Evolutionary conservation across 306 rosid genomes (phyloP), one percentile per base, ranked within the genome.

Genomic region (Dryas alaskensis): DNA sequence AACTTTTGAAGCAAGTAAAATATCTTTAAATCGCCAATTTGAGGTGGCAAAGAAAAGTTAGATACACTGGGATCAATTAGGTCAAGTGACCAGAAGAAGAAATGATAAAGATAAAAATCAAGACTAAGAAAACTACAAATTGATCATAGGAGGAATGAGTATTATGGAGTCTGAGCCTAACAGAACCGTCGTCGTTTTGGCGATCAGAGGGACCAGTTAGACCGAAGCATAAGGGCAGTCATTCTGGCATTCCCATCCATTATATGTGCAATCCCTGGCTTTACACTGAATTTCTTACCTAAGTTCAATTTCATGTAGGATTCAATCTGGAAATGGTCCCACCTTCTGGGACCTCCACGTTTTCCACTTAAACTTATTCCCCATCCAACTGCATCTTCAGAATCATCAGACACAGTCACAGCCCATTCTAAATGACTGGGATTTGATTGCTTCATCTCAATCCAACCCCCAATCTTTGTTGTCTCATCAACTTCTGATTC

Each of bases 371-470:
- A 80, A 79, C 82, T 83, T 65, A 87, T 61, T 70, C 90, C 99
- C 98, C 96, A 92, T 52, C 99, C 96, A 57, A 86, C 75, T 40
- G 88, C 77, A 79, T 92, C 92, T 79, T 87, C 97, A 58, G 83
- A 86, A 70, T 80, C 89, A 80, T 94, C 96, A 51, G 86, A 85
- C 68, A 92, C 8, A 1, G 81, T 84, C 70, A 84, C 43, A 4
- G 88, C 92, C 96, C 96, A 94, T 74, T 81, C 86, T 60, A 87
- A 27, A 73, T 62, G 45, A 48, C 74, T 84, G 4, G 88, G 81
- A 65, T 84, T 79, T 50, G 86, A 80, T 42, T 79, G 79, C 31
- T 81, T 76, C 88, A 92, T 76, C 86, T 95, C 93, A 37, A 92
- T 67, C 99, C 99, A 95, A 64, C 93, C 96, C 73, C 88, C 97